A percentile compares a stretch with the other conserved stretches of the same genome.
Conservation (phyloP, 2,329 filamentous ascomycete species). For the Fusarium falciforme region DNA sequence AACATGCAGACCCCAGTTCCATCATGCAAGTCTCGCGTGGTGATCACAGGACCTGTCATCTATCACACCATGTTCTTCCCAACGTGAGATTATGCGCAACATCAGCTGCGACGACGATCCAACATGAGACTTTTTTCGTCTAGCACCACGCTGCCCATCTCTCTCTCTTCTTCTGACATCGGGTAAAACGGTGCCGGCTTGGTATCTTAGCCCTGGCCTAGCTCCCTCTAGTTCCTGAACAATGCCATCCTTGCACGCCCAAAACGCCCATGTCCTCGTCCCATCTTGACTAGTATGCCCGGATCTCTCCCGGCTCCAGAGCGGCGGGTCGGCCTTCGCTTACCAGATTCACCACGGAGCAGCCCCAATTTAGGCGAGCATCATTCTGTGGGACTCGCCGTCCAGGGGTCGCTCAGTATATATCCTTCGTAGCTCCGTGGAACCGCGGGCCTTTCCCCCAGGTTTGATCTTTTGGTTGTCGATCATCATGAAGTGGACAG, state of each 20-base stretch:
- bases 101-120: not conserved
- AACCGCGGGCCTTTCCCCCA: not conserved
- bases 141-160: not conserved
- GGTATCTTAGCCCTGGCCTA: not conserved
- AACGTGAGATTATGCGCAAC: not conserved
- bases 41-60: not conserved
- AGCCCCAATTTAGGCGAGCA: not conserved
- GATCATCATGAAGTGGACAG: slow-evolving; percentile 41
- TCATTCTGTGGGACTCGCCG: not conserved
- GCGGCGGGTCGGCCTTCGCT: not conserved
- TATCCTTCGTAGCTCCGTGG: slow-evolving; percentile 11
- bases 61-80: not conserved
- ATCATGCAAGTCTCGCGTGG: not conserved
- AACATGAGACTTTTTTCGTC: not conserved
- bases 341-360: not conserved
- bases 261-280: not conserved
- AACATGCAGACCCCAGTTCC: not conserved
- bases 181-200: not conserved
- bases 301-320: slow-evolving; percentile 2
- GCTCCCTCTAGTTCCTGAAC: not conserved
- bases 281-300: not conserved
- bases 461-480: slow-evolving; percentile 11
- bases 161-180: not conserved
- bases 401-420: slow-evolving; percentile 10
- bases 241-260: not conserved